Evolutionary conservation across 805 yeast species (phyloP).

Genomic region (Pichia cephalocereana): DNA sequence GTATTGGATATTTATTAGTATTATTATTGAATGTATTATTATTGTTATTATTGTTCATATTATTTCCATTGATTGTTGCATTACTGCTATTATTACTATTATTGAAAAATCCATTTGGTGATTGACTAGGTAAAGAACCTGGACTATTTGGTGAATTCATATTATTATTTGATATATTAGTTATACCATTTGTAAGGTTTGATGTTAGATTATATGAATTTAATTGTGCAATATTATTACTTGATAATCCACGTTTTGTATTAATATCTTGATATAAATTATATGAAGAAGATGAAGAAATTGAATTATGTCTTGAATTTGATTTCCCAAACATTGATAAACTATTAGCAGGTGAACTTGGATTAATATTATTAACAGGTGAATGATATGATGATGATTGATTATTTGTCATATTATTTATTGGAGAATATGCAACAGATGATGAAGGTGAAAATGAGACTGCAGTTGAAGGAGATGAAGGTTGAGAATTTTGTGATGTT

Average conservation of each 20-base stretch:
- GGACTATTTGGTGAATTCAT: neutral
- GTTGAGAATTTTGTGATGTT: slow-evolving; percentile 14
- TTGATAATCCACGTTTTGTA: slow-evolving; percentile 19
- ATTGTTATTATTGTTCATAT: neutral
- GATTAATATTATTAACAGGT: neutral
- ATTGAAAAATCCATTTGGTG: neutral
- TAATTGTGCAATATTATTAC: neutral
- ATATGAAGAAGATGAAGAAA: slow-evolving; percentile 16
- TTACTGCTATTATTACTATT: neutral
- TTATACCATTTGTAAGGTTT: neutral
- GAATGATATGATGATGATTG: neutral
- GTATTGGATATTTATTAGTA: neutral
- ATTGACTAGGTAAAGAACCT: neutral
- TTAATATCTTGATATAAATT: slow-evolving; percentile 21
- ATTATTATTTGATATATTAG: neutral
- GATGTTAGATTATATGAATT: neutral
- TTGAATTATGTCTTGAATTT: slow-evolving; percentile 19
- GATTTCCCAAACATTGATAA: slow-evolving; percentile 10
- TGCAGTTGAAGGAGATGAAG: slow-evolving; percentile 19
- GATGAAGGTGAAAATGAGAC: slow-evolving; percentile 7
- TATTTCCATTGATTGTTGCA: neutral
- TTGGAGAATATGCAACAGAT: slow-evolving; percentile 15
- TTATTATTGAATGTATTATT: neutral
- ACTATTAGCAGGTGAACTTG: slow-evolving; percentile 12
- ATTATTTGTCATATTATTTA: slow-evolving; percentile 1